Evolutionary conservation across 2,329 filamentous ascomycete genomes (phyloP).

Genomic region (Didymella pomorum): DNA sequence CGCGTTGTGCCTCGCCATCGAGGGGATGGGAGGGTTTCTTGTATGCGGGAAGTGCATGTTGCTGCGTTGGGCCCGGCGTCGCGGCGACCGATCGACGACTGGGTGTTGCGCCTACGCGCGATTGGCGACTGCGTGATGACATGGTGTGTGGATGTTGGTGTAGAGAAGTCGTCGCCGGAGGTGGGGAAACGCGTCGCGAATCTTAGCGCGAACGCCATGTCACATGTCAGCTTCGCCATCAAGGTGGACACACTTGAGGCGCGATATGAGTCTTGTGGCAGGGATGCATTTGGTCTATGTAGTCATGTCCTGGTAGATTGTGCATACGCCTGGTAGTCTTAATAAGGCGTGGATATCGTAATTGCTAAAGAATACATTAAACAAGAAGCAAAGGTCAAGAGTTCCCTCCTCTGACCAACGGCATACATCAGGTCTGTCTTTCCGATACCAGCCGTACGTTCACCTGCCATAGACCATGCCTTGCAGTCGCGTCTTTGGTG

Average conservation of each 20-base stretch:
- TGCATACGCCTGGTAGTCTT: constrained; percentile 2
- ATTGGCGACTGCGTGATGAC: constrained; percentile 34
- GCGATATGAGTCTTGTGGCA: neutral
- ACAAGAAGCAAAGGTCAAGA: constrained; percentile 7
- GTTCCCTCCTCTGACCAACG: neutral
- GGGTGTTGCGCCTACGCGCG: constrained; percentile 27
- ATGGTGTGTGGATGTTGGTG: constrained; percentile 18
- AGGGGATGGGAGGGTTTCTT: constrained; percentile 62
- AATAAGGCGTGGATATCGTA: constrained; percentile 28
- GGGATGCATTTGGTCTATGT: neutral
- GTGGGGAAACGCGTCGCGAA: constrained; percentile 7
- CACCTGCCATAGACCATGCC: neutral
- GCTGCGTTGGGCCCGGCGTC: constrained; percentile 21
- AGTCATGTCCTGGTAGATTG: constrained; percentile 3
- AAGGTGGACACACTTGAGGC: neutral
- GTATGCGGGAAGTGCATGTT: constrained; percentile 58
- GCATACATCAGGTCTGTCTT: neutral
- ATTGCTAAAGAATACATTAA: constrained; percentile 18
- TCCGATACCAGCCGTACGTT: neutral
- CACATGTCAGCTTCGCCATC: constrained; percentile 20
- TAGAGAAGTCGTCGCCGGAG: neutral
- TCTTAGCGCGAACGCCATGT: constrained; percentile 23
- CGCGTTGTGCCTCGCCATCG: constrained; percentile 55
- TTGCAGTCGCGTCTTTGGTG: neutral
- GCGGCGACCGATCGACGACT: constrained; percentile 24